Evolutionary conservation across 225 moss, liverwort and hornwort species (phyloP), one percentile per base, ranked within the genome.

Genomic region (Sphagnum tenellum): DNA sequence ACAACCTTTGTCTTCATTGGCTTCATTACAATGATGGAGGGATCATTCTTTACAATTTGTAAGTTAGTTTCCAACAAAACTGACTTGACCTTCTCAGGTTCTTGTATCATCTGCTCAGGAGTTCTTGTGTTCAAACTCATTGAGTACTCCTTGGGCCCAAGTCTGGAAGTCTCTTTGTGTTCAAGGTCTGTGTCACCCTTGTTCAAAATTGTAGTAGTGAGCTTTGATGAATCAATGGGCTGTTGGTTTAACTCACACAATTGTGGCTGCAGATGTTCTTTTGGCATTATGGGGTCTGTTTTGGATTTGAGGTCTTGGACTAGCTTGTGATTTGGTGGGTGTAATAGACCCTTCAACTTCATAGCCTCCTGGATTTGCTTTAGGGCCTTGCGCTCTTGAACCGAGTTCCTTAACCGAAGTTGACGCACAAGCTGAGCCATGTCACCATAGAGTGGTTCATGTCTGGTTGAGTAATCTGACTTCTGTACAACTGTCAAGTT

Each of bases 351-450:
- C 66, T 76, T 81, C 12, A 70, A 50, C n/a, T 78, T 66, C 57
- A 72, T 45, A 5, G 81, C 66, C 12, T 71, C 71, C 66, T 79
- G 66, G 44, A 69, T 79, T 9, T 74, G 71, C 67, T 74, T 79
- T 3, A 72, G 69, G 8, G 44, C 56, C 52, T 67, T 68, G 46
- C 69, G 63, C 56, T 76, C 72, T 64, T 72, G 68, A 13, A 55
- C 60, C 55, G 76, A 59, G 57, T 73, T 71, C 9, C 68, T 58
- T 29, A 75, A 62, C 60, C 73, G 81, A 57, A 77, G 67, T 59
- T 80, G 71, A 65, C 71, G 58, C 5, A 74, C 49, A 7, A 67
- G 75, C 51, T 66, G 67, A 58, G 70, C 64, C 44, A 76, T 71
- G 48, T 68, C 72, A n/a, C 65, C 69, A 50, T 69, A 60, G 3